phyloP scores from a whole-genome alignment of 257 asterid genomes.

The Solanum etuberosum region DNA sequence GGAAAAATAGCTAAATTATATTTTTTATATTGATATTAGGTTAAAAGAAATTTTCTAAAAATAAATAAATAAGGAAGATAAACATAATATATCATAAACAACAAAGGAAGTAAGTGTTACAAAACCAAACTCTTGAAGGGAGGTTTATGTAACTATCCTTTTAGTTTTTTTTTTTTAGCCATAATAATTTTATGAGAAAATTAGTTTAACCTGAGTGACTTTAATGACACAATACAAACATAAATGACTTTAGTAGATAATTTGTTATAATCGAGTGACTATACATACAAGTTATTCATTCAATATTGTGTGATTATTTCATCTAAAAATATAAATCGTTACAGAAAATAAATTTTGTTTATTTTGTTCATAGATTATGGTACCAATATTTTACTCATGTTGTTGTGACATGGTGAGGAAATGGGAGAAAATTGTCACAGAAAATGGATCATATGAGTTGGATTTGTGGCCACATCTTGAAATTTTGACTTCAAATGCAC shows the following conservation, averaged over 20 bases:
- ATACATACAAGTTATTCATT: no score
- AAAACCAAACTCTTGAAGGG: no score
- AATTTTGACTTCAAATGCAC: slow-evolving; percentile 42
- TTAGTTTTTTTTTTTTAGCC: background rate
- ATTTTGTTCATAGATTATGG: slow-evolving; percentile 18
- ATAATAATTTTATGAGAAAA: no score
- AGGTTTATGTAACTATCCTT: background rate
- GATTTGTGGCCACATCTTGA: slow-evolving; percentile 52
- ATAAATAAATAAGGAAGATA: no score
- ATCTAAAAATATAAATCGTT: background rate
- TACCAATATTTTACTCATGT: slow-evolving; percentile 40
- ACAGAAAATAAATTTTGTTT: no score
- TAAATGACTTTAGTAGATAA: background rate
- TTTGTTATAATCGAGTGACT: background rate
- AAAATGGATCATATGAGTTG: slow-evolving; percentile 26
- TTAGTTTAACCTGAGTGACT: no score
- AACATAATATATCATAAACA: no score
- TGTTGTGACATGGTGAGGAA: slow-evolving; percentile 45
- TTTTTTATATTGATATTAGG: no score
- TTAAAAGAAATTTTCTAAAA: no score
- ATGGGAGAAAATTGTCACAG: slow-evolving; percentile 28
- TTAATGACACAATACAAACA: background rate
- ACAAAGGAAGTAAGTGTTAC: background rate
- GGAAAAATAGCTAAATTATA: no score
- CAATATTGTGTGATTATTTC: background rate